A percentile compares a stretch with the other conserved stretches of the same genome.
Evolutionary conservation across 192 early-diverging fungal species (phyloP).

Genomic region (Umbelopsis ramanniana): DNA sequence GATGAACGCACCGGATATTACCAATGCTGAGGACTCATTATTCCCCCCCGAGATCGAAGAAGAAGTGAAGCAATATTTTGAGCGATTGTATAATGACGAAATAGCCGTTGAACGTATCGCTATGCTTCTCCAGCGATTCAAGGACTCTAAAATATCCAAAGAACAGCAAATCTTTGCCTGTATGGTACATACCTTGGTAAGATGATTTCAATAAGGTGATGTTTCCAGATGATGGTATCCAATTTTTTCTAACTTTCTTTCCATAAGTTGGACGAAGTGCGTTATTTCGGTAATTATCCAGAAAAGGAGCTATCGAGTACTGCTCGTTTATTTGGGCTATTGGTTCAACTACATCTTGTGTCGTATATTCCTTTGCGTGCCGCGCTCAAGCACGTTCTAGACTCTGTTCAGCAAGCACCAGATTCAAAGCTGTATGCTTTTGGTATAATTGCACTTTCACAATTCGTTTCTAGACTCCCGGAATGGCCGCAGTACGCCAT

Average conservation of each 20-base stretch:
- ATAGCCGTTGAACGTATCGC: constrained; percentile 81
- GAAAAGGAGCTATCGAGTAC: constrained; percentile 90
- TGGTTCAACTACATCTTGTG: constrained; percentile 88
- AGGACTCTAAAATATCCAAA: constrained; percentile 69
- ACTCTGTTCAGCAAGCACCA: constrained; percentile 76
- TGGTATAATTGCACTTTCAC: constrained; percentile 83
- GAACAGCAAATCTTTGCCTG: constrained; percentile 84
- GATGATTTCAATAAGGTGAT: constrained; percentile 2
- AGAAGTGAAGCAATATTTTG: constrained; percentile 70
- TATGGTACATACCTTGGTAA: constrained; percentile 81
- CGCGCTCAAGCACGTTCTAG: constrained; percentile 84
- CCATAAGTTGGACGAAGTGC: constrained; percentile 85
- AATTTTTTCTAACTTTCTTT: background rate
- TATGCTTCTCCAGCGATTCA: constrained; percentile 81
- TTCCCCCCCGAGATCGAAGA: constrained; percentile 71
- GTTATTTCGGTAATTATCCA: constrained; percentile 92
- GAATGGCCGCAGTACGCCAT: constrained; percentile 93
- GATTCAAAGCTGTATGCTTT: constrained; percentile 88
- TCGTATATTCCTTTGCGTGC: constrained; percentile 75
- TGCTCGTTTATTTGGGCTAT: constrained; percentile 82
- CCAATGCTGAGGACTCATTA: background rate
- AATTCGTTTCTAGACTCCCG: constrained; percentile 78
- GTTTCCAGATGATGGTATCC: background rate
- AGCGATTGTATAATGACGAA: constrained; percentile 75
- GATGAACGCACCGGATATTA: background rate